Evolutionary conservation across 1,139 yeast species (phyloP), one percentile per base, ranked within the genome.

Genomic region (Suhomyces chickasaworum): DNA sequence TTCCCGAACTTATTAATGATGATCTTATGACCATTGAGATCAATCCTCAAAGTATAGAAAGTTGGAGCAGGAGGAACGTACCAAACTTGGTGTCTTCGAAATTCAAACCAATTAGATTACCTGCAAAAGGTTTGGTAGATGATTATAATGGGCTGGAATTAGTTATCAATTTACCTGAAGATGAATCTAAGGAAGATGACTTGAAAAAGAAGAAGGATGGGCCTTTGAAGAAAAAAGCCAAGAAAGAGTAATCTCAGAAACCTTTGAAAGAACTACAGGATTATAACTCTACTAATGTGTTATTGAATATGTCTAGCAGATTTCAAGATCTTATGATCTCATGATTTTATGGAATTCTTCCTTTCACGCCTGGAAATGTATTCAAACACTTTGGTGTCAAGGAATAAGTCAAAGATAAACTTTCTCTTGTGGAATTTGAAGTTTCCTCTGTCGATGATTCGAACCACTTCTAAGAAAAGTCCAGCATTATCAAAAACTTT

Each of bases 341-440:
- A 21, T 13, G 34, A 9, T 21, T 39, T 42, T 3, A 46, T 25
- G 2, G 49, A 42, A 25, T 48, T 55, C 47, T 63, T 66, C 45
- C 77, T 64, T 45, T 77, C 80, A 41, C 71, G 65, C 56, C 67
- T 75, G 38, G 78, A 69, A 45, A 82, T 60, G 30, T 65, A 66
- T 52, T 86, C 93, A 59, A 88, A 66, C 38, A 85, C 70, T 29
- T 70, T 71, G 4, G 79, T 73, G 53, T 80, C 80, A 8, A 68
- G 51, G 58, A 89, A 84, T 49, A 88, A 67, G 43, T 84, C 91
- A 55, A 89, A 76, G 8, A 90, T 73, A 57, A 84, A 86, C 54
- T 82, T 76, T 36, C 96, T 42, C 34, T 50, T 53, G 33, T 50
- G 53, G 23, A 51, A 53, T 45, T 85, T 80, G 66, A 83, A 88